Conservation (phyloP, 1,284 basidiomycete species). For the Boletellus deceptivus region DNA sequence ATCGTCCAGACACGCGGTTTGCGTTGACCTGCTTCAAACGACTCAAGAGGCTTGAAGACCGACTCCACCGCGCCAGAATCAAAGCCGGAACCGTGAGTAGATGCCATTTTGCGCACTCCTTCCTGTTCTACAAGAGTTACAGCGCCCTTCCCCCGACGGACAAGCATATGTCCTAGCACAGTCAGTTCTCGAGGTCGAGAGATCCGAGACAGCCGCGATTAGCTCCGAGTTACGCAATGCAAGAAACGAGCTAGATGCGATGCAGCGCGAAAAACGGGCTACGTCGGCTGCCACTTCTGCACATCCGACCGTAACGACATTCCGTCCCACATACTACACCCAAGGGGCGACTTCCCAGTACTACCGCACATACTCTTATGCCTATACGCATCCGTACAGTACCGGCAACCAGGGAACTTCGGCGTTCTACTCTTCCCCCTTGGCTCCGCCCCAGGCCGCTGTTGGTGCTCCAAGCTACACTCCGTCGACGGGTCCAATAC, state of each 20-base stretch:
- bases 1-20: slow-evolving; percentile 56
- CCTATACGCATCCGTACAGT: slow-evolving; percentile 53
- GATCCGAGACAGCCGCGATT: slow-evolving; percentile 53
- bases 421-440: slow-evolving; percentile 29
- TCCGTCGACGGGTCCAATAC: slow-evolving; percentile 52
- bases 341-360: slow-evolving; percentile 48
- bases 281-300: slow-evolving; percentile 22
- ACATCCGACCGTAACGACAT: slow-evolving; percentile 33
- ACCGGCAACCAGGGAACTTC: slow-evolving; percentile 29
- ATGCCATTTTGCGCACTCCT: slow-evolving; percentile 1
- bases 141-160: slow-evolving; percentile 59
- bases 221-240: slow-evolving; percentile 59
- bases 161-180: slow-evolving; percentile 64
- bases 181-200: slow-evolving; percentile 60
- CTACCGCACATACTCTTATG: slow-evolving; percentile 54
- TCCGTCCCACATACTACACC: slow-evolving; percentile 35
- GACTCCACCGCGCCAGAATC: slow-evolving; percentile 53
- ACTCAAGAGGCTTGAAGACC: slow-evolving; percentile 49
- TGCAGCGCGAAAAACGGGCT: slow-evolving; percentile 63
- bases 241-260: slow-evolving; percentile 60
- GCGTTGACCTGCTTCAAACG: slow-evolving; percentile 65
- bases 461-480: slow-evolving; percentile 36
- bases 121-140: slow-evolving; percentile 14
- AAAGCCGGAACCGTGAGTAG: slow-evolving; percentile 54
- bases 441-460: slow-evolving; percentile 29